Percentiles rank a stretch among this genome's conserved stretches.
phyloP scores from a whole-genome alignment of 345 rosid genomes.

The Luvunga scandens region DNA sequence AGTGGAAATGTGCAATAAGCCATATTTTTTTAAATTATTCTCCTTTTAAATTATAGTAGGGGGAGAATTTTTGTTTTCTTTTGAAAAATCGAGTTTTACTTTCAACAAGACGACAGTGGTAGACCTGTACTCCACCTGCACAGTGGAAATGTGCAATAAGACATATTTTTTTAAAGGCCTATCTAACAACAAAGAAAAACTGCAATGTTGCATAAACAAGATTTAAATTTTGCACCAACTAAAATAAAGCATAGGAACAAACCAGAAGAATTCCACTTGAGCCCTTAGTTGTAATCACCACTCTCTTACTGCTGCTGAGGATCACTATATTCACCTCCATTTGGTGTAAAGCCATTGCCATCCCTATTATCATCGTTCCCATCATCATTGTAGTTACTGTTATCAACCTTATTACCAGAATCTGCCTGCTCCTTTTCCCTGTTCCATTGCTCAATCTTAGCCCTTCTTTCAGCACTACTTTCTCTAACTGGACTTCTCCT shows the following conservation, averaged over 20 bases:
- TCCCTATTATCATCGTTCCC: slow-evolving; percentile 15
- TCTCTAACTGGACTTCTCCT: slow-evolving; percentile 48
- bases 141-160: slow-evolving; percentile 44
- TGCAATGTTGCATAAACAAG: neutral
- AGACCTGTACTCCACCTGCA: slow-evolving; percentile 52
- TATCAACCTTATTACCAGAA: slow-evolving; percentile 13
- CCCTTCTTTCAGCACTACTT: slow-evolving; percentile 53
- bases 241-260: slow-evolving; percentile 13
- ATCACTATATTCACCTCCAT: slow-evolving; percentile 27
- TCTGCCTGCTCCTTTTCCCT: slow-evolving; percentile 46
- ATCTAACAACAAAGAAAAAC: slow-evolving; percentile 8
- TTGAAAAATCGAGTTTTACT: slow-evolving; percentile 20
- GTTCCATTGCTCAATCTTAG: slow-evolving; percentile 61
- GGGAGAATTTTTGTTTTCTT: neutral
- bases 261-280: slow-evolving; percentile 1
- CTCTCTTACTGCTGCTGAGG: slow-evolving; percentile 19
- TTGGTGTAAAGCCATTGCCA: slow-evolving; percentile 16
- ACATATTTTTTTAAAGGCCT: slow-evolving; percentile 22
- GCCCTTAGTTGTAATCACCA: slow-evolving; percentile 4
- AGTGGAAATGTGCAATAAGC: slow-evolving; percentile 43
- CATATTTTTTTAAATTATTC: slow-evolving; percentile 15
- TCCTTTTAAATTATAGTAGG: neutral
- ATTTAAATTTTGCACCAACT: neutral
- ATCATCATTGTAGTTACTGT: slow-evolving; percentile 12
- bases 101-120: slow-evolving; percentile 33